Percentiles rank a stretch among this genome's conserved stretches.
These are phyloP conservation scores for Plasmodium knowlesi DNA, from an alignment of 169 alveolate genomes.

Conservation along the genomic window DNA sequence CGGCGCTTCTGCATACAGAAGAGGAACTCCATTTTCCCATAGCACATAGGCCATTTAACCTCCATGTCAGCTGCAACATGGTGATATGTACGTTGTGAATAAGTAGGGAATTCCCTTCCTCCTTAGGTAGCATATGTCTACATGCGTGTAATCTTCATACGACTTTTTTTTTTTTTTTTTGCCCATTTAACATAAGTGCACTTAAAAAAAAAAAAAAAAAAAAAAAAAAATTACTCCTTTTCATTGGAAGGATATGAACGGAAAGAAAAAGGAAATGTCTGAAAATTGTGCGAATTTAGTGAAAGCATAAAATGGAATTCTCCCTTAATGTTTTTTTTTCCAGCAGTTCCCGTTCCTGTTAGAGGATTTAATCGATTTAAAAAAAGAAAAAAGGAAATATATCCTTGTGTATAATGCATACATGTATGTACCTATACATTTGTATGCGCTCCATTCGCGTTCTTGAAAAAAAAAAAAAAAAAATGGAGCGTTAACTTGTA, in stretches of 20 bases:
- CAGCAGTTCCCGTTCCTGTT: not conserved
- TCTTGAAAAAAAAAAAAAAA: not conserved
- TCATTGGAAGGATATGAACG: not conserved
- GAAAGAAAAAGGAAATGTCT: not conserved
- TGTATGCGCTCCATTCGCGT: not conserved
- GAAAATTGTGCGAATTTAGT: not conserved
- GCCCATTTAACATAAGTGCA: too few relatives aligned
- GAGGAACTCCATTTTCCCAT: not conserved
- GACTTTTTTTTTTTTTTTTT: not conserved
- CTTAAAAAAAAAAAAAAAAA: not conserved
- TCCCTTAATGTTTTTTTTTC: not conserved
- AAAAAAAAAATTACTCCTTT: not conserved
- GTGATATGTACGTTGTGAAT: not conserved
- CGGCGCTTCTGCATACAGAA: not conserved
- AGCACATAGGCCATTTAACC: not conserved
- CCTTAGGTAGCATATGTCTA: not conserved
- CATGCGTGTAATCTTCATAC: not conserved
- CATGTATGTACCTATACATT: not conserved
- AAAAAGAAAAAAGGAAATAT: not conserved
- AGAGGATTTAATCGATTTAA: not conserved
- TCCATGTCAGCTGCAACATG: not conserved
- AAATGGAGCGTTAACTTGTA: not conserved
- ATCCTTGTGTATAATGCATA: not conserved
- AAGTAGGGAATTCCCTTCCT: not conserved
- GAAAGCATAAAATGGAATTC: not conserved